A percentile compares a stretch with the other conserved stretches of the same genome.
Conservation (phyloP, 306 rosid genomes). For the Potentilla sterilis region DNA sequence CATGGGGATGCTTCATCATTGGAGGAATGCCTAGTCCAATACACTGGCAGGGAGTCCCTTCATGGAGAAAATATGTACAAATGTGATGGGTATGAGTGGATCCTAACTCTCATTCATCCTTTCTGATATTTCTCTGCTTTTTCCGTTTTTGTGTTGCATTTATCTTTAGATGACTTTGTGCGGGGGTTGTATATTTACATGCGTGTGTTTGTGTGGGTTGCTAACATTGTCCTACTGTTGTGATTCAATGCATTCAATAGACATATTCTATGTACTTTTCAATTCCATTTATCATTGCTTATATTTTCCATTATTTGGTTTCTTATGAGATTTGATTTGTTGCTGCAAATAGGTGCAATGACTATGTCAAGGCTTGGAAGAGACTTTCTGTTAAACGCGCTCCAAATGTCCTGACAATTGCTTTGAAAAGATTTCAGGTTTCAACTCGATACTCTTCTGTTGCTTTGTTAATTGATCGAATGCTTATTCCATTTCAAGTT, state of each 20-base stretch:
- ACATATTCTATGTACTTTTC: neutral
- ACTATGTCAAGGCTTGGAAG: slow-evolving; percentile 92
- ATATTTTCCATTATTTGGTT: neutral
- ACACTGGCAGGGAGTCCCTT: slow-evolving; percentile 78
- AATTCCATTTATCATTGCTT: neutral
- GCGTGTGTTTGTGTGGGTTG: neutral
- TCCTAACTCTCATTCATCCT: neutral
- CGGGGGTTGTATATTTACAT: too few species aligned
- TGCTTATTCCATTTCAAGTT: neutral
- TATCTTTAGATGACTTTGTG: neutral
- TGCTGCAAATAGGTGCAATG: slow-evolving; percentile 79
- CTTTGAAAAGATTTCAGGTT: slow-evolving; percentile 99
- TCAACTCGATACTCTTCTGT: slow-evolving; percentile 25
- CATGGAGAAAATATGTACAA: slow-evolving; percentile 94
- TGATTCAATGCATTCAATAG: neutral
- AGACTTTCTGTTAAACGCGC: slow-evolving; percentile 76
- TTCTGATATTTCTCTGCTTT: neutral
- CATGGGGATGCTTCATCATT: slow-evolving; percentile 91
- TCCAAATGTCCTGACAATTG: slow-evolving; percentile 91
- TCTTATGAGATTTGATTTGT: slow-evolving; percentile 20
- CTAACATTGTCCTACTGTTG: neutral
- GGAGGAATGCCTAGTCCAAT: slow-evolving; percentile 95
- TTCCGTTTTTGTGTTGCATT: neutral
- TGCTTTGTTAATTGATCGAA: slow-evolving; percentile 12
- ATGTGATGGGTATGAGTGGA: slow-evolving; percentile 81